Conservation (phyloP, 2,329 filamentous ascomycete species). For the Fusarium marasasianum region DNA sequence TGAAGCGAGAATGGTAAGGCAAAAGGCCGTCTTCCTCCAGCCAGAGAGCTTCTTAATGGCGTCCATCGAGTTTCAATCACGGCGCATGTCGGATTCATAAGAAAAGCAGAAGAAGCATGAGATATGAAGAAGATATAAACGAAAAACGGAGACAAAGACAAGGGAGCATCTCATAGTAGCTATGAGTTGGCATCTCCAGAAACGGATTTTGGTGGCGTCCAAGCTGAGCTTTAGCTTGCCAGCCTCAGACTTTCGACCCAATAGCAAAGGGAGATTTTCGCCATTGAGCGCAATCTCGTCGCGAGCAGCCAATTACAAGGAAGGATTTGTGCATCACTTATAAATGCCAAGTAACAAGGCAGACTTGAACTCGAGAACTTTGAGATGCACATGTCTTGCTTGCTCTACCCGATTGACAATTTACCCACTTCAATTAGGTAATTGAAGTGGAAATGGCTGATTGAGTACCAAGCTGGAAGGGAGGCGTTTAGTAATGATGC, state of each 20-base stretch:
- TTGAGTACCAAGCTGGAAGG: accelerated
- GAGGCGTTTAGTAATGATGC: background rate
- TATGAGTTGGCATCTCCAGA: background rate
- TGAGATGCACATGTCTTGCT: background rate
- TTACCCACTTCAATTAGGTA: no score
- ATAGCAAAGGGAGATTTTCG: background rate
- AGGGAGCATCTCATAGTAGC: background rate
- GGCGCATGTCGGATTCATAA: background rate
- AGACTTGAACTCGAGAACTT: accelerated
- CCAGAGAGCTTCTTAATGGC: background rate
- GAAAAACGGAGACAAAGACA: no score
- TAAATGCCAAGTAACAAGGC: background rate
- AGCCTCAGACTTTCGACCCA: background rate
- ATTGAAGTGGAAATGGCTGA: accelerated
- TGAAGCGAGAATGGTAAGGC: background rate
- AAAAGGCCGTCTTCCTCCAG: background rate
- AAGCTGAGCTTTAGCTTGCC: background rate
- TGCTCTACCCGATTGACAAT: accelerated
- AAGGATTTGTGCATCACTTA: background rate
- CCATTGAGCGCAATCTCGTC: accelerated
- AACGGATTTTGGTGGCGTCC: background rate
- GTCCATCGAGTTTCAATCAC: background rate
- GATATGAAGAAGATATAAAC: no score
- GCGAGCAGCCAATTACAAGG: accelerated
- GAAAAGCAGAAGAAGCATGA: background rate